Evolutionary conservation across 1,139 yeast species (phyloP), one percentile per base, ranked within the genome.

Genomic region (Yamadazyma dushanensis): DNA sequence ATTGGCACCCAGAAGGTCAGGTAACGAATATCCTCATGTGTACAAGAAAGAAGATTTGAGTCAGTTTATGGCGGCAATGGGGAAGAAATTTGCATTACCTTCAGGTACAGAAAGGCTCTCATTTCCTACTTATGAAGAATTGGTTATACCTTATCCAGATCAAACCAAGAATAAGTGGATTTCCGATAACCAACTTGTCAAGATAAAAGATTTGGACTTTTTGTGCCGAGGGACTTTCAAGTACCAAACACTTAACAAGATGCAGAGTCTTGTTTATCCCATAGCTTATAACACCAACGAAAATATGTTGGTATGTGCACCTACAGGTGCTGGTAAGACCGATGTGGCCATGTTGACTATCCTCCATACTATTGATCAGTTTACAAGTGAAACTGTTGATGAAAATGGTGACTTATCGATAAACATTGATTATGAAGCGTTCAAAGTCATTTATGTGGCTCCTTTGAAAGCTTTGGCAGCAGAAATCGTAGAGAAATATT

Each of bases 281-380:
- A 85, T 89, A 13, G 98, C 96, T 0, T 94, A 92, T 55, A 80
- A 83, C 37, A 84, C 97, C 5, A 90, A 88, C 58, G 97, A 90
- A 50, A 92, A 94, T 53, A 85, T 94, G 96, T 70, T 92, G 34
- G 90, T 92, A 2, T 92, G 98, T 73, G 97, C 98, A 0, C 98
- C 98, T 3, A 92, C 98, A 0, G 98, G 98, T 62, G 97, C 97
- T 3, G 98, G 98, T 65, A 92, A 92, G 57, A 92, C 98, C 10
- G 92, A 92, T 57, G 95, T 90, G 22, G 98, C 98, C 0, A 73
- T 92, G 78, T 63, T 92, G 38, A 68, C 96, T 0, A 74, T 87
- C 5, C 63, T 90, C 16, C 70, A 83, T 36, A 67, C 86, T 0
- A 59, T 89, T 18, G 67, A 80, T 29, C 92, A 87, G 53, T 78